Percentiles rank a stretch among this genome's conserved stretches.
phyloP scores from a whole-genome alignment of 225 moss, liverwort and hornwort genomes.

The Straminergon stramineum region DNA sequence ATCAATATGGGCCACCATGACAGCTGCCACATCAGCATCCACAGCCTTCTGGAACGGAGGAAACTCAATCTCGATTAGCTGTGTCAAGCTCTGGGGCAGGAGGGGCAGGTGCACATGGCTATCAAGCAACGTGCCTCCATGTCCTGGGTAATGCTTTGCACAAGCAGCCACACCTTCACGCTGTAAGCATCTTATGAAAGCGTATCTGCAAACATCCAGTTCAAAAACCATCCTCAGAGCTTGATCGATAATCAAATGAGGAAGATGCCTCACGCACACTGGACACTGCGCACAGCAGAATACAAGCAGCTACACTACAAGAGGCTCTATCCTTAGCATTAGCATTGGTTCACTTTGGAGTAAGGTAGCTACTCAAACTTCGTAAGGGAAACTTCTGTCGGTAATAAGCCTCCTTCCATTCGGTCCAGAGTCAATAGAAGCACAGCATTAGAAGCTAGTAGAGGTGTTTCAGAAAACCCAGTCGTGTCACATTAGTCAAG shows the following conservation, averaged over 20 bases:
- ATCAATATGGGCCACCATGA: constrained; percentile 65
- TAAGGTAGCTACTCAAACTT: background rate
- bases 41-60: constrained; percentile 58
- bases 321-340: background rate
- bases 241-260: background rate
- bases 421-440: background rate
- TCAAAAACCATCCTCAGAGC: background rate
- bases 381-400: background rate
- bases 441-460: background rate
- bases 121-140: constrained; percentile 41
- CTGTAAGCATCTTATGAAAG: constrained; percentile 60
- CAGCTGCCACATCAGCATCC: constrained; percentile 61
- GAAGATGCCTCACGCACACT: background rate
- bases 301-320: background rate
- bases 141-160: constrained; percentile 73
- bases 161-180: constrained; percentile 67
- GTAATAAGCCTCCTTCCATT: too few species aligned
- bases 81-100: constrained; percentile 25
- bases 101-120: constrained; percentile 56
- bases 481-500: background rate
- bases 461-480: background rate
- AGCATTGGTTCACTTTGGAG: background rate
- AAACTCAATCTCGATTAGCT: constrained; percentile 31
- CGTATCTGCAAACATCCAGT: constrained; percentile 6
- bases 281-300: background rate